Base-by-base conservation (phyloP, 2,329 filamentous ascomycete genomes). In the Beauveria varroae region DNA sequence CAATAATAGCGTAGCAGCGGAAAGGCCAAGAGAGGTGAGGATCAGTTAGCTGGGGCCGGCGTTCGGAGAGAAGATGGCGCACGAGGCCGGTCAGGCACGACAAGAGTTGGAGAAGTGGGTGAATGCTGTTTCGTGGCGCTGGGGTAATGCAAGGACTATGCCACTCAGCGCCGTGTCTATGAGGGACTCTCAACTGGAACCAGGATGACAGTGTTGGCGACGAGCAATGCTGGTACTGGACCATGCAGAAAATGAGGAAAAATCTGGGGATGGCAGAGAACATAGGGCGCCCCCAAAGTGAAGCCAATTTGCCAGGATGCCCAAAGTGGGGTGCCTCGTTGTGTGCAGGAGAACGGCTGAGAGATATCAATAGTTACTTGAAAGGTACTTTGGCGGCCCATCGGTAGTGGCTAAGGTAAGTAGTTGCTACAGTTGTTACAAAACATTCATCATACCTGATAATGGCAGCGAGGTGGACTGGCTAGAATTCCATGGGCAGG, bases 81-180 rank as follows among this genome's bases (percentile, higher is more conserved):
- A n/a, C 24, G 37, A 55, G 37, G 52, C 37, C 37, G 5, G 40
- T n/a, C n/a, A 37, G 34, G 34, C 12, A 14, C 34, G 12, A 37
- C 34, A 30, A 59, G 24, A 59, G 47, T 51, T 51, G 57, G 57
- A 44, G 57, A 52, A 59, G 57, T 51, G 47, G 57, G 37, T 41
- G 26, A 28, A 14, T 34, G 49, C 3, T 9, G 40, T 34, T 37
- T 40, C 12, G 56, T 58, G 56, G 56, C 56, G 47, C 46, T n/a
- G 57, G 24, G 34, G 34, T 37, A 18, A 37, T 30, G 10, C 9
- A 37, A 30, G 34, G 56, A 49, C 30, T 26, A 47, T 18, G 47
- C 37, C 24, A 24, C 34, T 46, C 37, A 22, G 8, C 20, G 20
- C 30, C 28, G 34, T 51, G 10, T 10, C 2, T 22, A 58, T 30